A percentile compares a stretch with the other conserved stretches of the same genome.
Conservation (phyloP, 305 asterid species). For the Nicotiana rustica region DNA sequence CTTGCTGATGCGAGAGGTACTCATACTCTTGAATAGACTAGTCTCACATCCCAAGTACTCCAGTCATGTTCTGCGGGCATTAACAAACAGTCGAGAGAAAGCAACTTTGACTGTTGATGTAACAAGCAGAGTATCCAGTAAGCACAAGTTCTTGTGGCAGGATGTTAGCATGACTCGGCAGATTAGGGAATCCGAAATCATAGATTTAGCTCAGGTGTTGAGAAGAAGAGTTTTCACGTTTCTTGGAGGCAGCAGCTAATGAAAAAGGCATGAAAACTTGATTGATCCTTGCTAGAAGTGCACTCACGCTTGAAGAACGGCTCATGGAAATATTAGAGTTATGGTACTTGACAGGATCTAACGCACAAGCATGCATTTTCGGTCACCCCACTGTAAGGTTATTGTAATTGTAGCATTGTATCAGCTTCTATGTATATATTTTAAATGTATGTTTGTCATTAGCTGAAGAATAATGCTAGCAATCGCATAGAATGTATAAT, state of each 20-base stretch:
- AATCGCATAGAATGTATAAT: neutral
- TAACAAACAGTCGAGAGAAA: constrained; percentile 66
- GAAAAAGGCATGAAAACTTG: constrained; percentile 37
- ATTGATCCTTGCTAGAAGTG: neutral
- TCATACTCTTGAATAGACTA: constrained; percentile 82
- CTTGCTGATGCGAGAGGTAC: constrained; percentile 82
- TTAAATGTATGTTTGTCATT: neutral
- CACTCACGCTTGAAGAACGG: constrained; percentile 1
- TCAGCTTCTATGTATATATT: constrained; percentile 14
- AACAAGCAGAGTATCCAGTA: constrained; percentile 70
- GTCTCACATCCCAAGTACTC: constrained; percentile 89
- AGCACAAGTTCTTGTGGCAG: constrained; percentile 56
- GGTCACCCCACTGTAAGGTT: neutral
- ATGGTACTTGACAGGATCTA: constrained; percentile 12
- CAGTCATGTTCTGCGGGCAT: constrained; percentile 60
- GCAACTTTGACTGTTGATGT: constrained; percentile 68
- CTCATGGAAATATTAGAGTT: constrained; percentile 27
- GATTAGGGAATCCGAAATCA: constrained; percentile 68
- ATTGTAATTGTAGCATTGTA: neutral
- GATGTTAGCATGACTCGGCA: constrained; percentile 58
- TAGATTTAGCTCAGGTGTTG: constrained; percentile 79
- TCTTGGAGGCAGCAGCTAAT: constrained; percentile 62
- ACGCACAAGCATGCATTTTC: neutral
- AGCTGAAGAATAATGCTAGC: neutral
- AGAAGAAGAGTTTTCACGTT: constrained; percentile 72